phyloP scores from a whole-genome alignment of 2,329 filamentous ascomycete species.

The Hymenoscyphus scutula region DNA sequence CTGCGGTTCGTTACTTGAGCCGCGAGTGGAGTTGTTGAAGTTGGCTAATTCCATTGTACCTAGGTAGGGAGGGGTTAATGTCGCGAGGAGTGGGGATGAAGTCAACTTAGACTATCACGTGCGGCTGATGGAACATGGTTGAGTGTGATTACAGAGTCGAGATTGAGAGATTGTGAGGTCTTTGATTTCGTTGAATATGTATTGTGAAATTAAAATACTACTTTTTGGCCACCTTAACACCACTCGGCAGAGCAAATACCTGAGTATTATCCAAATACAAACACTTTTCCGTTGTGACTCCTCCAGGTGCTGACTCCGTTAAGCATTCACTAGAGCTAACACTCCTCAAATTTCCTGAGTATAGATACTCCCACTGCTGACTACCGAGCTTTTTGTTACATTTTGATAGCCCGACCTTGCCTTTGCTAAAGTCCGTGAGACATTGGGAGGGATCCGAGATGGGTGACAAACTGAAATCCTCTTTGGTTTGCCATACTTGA shows the following conservation, averaged over 20 bases:
- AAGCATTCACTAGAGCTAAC: conserved; percentile 38
- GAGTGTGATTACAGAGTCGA: neutral
- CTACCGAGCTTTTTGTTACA: conserved; percentile 37
- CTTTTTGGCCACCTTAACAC: conserved; percentile 35
- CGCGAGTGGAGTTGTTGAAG: neutral
- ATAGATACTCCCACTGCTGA: conserved; percentile 44
- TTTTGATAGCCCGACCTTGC: conserved; percentile 28
- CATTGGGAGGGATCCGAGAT: conserved; percentile 39
- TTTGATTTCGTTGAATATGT: no score
- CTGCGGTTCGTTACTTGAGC: neutral
- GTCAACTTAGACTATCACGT: neutral
- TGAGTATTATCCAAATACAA: conserved; percentile 43
- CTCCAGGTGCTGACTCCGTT: conserved; percentile 37
- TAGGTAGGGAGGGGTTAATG: neutral
- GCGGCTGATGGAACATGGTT: neutral
- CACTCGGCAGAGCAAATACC: conserved; percentile 47
- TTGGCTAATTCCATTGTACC: conserved; percentile 1
- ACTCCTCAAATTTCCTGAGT: conserved; percentile 45
- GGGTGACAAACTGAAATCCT: conserved; percentile 39
- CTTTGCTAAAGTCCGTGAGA: conserved; percentile 39
- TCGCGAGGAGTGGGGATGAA: neutral
- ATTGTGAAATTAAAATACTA: neutral
- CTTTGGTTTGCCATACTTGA: conserved; percentile 44
- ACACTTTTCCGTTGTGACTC: conserved; percentile 36
- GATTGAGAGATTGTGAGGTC: no score